Conservation (phyloP, 1,284 basidiomycete genomes). For the Ceratobasidium papillatum region DNA sequence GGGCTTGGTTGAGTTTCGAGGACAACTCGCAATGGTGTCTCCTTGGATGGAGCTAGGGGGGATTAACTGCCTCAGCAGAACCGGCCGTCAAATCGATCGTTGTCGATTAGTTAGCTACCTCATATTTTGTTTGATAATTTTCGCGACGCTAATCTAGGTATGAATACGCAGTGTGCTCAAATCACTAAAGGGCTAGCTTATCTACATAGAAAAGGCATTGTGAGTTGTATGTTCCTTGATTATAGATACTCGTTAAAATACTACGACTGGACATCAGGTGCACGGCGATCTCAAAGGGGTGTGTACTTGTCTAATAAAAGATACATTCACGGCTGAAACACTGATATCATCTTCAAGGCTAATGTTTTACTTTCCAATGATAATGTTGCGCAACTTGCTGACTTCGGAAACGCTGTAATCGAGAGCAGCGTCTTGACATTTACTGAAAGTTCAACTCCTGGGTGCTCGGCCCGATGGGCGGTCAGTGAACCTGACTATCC, state of each 20-base stretch:
- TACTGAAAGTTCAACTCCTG: not conserved
- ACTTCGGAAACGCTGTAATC: slow-evolving; percentile 13
- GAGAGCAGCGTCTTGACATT: not conserved
- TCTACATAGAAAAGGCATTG: slow-evolving; percentile 9
- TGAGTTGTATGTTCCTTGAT: not conserved
- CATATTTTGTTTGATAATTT: too few relatives aligned
- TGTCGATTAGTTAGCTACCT: not conserved
- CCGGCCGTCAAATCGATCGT: not conserved
- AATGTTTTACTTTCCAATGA: slow-evolving; percentile 26
- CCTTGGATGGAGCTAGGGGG: slow-evolving; percentile 23
- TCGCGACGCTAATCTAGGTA: not conserved
- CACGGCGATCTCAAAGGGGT: slow-evolving; percentile 39
- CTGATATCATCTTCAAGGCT: not conserved
- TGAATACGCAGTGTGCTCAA: slow-evolving; percentile 9
- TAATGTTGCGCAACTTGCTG: slow-evolving; percentile 1
- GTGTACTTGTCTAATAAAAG: not conserved
- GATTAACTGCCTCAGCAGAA: not conserved
- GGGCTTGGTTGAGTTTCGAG: slow-evolving; percentile 21
- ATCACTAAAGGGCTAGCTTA: slow-evolving; percentile 3
- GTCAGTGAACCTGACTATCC: not conserved
- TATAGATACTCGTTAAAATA: not conserved
- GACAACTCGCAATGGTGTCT: slow-evolving; percentile 24
- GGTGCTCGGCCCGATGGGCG: slow-evolving; percentile 16
- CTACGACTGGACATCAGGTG: not conserved
- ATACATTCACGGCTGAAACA: not conserved